phyloP scores from a whole-genome alignment of 352 stramenopile species.

The Globisporangium nodosum region DNA sequence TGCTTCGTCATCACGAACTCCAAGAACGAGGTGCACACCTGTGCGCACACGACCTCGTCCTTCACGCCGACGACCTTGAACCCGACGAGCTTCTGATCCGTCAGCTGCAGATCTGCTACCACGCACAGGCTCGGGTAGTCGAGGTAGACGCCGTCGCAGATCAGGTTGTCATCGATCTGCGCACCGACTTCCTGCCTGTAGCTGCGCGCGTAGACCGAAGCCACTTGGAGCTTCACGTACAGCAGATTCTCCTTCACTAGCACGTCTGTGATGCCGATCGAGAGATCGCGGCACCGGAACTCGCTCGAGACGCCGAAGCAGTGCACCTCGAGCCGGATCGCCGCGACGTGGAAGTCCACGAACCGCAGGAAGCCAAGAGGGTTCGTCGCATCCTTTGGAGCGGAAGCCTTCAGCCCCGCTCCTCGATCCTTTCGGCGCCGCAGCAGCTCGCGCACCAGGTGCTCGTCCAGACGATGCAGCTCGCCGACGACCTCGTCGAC shows the following conservation, averaged over 20 bases:
- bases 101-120: conserved; percentile 18
- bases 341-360: conserved; percentile 42
- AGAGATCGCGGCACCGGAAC: conserved; percentile 37
- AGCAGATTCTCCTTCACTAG: conserved; percentile 45
- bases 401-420: not conserved
- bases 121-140: conserved; percentile 11
- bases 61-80: conserved; percentile 27
- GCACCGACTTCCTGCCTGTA: not conserved
- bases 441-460: conserved; percentile 22
- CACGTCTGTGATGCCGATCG: conserved; percentile 55
- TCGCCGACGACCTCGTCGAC: conserved; percentile 41
- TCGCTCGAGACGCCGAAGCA: conserved; percentile 26
- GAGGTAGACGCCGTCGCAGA: conserved; percentile 6
- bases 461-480: conserved; percentile 31
- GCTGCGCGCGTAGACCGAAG: conserved; percentile 12
- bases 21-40: conserved; percentile 38
- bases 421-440: conserved; percentile 7
- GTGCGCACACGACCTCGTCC: conserved; percentile 24
- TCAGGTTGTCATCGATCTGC: not conserved
- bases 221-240: conserved; percentile 29
- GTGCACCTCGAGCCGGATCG: conserved; percentile 28
- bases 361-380: conserved; percentile 57
- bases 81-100: conserved; percentile 24
- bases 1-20: conserved; percentile 29
- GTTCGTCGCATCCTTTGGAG: conserved; percentile 18